These are phyloP conservation scores for Rhodotorula paludigena DNA, from an alignment of 768 basidiomycete genomes.

Conservation along the genomic window DNA sequence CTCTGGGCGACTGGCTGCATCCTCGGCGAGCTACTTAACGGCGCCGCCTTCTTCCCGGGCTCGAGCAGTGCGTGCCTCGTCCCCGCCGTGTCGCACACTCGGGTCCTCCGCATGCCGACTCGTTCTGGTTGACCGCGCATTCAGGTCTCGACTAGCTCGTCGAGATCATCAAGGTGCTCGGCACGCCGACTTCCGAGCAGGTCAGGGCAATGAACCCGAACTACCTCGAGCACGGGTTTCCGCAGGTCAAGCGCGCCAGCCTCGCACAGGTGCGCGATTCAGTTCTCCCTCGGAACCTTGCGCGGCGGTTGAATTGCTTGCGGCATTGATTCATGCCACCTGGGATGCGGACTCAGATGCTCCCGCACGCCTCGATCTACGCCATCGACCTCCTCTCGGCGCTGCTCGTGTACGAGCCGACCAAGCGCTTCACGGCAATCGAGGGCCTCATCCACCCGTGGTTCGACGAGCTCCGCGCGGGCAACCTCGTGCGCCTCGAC, in stretches of 20 bases:
- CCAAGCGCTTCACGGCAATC: conserved; percentile 74
- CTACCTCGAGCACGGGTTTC: conserved; percentile 99
- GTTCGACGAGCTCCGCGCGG: conserved; percentile 92
- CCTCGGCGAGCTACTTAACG: conserved; percentile 97
- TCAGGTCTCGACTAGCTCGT: conserved; percentile 97
- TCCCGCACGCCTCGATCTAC: conserved; percentile 87
- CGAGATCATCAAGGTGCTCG: conserved; percentile 98
- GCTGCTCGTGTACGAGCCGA: conserved; percentile 89
- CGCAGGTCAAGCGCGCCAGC: conserved; percentile 79
- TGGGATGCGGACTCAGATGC: conserved; percentile 53
- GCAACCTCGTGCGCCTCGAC: conserved; percentile 51
- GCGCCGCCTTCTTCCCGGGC: conserved; percentile 95
- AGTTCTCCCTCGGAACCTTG: background rate
- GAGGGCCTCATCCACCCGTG: conserved; percentile 72
- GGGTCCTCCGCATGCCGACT: too few relatives aligned
- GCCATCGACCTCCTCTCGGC: conserved; percentile 89
- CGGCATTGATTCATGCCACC: background rate
- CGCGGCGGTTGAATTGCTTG: background rate
- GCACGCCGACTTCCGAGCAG: conserved; percentile 92
- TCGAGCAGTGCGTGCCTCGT: conserved; percentile 50
- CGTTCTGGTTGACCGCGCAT: too few relatives aligned
- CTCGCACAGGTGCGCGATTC: background rate
- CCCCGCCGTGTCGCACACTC: background rate
- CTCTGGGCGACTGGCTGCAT: conserved; percentile 99
- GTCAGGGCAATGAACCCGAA: conserved; percentile 99